Evolutionary conservation across 257 asterid genomes (phyloP), one percentile per base, ranked within the genome.

Genomic region (Gardenia jasminoides): DNA sequence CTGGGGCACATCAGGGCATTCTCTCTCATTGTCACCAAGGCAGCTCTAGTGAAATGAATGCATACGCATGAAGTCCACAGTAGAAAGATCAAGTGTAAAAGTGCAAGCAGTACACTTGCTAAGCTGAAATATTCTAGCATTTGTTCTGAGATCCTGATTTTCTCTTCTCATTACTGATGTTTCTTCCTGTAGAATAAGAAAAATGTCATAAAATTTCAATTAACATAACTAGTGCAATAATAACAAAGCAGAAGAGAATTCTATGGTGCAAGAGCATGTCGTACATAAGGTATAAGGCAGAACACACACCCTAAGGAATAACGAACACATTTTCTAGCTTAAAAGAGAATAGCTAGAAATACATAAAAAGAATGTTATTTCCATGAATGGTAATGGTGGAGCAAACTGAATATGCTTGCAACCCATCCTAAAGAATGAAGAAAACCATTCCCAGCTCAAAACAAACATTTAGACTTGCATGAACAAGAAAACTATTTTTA

Each of bases 41-140:
- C 99, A 94, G 68, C 86, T 97, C 82, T 93, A 98, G 83, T 96
- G 99, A 87, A 96, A 96, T 19, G 99, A 96, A 89, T 96, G 99
- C 98, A 91, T 91, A 80, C 99, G 92, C 97, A 96, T 91, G 75
- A 96, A 96, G 86, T 96, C 98, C 80, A 93, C 99, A 1, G 99
- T 97, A 62, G 99, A 98, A 72, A 96, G 98, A 86, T 96, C 97
- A 24, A 96, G 96, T 8, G 99, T 96, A 87, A 93, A 96, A 58
- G 97, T 93, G 87, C 99, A 95, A 77, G 91, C 80, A 22, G 97
- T 93, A 85, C 99, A 95, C 85, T 95, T 95, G 92, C 97, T 93
- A 30, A 95, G 98, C 91, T 93, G 98, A 88, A 95, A 95, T 67
- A 93, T 93, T 83, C 97, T 89, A 43, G 99, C 98, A 84, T 91